These are phyloP conservation scores for Aspergillus conjunctus DNA, from an alignment of 495 filamentous ascomycete genomes.

Conservation along the genomic window DNA sequence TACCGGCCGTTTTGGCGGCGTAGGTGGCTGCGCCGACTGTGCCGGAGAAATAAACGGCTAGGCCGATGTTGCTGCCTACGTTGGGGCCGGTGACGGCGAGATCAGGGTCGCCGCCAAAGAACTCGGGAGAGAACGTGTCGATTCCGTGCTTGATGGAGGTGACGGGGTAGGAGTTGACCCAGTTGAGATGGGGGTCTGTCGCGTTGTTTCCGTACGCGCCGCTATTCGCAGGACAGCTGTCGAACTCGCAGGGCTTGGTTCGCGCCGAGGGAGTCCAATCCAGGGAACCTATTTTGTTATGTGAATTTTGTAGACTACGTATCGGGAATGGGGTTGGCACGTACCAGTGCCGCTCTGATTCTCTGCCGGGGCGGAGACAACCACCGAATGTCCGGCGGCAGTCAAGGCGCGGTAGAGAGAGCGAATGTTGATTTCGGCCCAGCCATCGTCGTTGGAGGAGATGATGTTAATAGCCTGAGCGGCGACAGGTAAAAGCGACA, in stretches of 20 bases:
- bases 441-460: slow-evolving; percentile 71
- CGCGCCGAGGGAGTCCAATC: slow-evolving; percentile 50
- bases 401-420: slow-evolving; percentile 55
- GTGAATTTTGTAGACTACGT: not conserved
- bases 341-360: slow-evolving; percentile 64
- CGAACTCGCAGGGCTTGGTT: slow-evolving; percentile 53
- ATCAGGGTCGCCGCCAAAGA: slow-evolving; percentile 55
- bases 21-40: slow-evolving; percentile 64
- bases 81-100: slow-evolving; percentile 67
- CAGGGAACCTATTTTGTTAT: slow-evolving; percentile 45
- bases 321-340: too few relatives aligned
- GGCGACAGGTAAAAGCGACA: slow-evolving; percentile 24
- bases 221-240: slow-evolving; percentile 59
- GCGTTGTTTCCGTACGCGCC: slow-evolving; percentile 57
- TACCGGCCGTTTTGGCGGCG: slow-evolving; percentile 53
- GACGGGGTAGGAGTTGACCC: slow-evolving; percentile 70
- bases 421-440: slow-evolving; percentile 68
- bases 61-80: slow-evolving; percentile 60
- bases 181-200: slow-evolving; percentile 60
- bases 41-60: slow-evolving; percentile 57
- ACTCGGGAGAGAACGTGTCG: slow-evolving; percentile 50
- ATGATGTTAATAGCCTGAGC: slow-evolving; percentile 56
- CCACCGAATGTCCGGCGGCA: slow-evolving; percentile 55
- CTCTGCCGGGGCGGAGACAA: slow-evolving; percentile 65
- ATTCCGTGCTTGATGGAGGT: slow-evolving; percentile 67